phyloP scores from a whole-genome alignment of 2,329 filamentous ascomycete species.

The Cylindrodendrum hubeiense region DNA sequence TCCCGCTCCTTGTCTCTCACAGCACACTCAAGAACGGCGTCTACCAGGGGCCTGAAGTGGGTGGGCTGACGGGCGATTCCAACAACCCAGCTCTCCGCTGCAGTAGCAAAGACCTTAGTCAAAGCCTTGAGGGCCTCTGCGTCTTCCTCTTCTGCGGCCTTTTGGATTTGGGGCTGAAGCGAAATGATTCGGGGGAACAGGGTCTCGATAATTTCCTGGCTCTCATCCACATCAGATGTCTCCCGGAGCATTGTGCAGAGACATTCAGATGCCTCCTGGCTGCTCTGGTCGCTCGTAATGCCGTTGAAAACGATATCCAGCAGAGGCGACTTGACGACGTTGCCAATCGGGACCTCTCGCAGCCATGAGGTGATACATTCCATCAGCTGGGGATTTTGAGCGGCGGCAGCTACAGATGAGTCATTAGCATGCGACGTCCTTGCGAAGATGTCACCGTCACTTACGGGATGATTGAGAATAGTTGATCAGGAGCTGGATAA shows the following conservation, averaged over 20 bases:
- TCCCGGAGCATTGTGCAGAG: slow-evolving; percentile 92
- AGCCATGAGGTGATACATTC: slow-evolving; percentile 98
- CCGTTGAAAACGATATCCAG: slow-evolving; percentile 85
- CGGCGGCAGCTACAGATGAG: slow-evolving; percentile 71
- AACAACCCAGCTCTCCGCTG: slow-evolving; percentile 94
- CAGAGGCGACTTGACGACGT: slow-evolving; percentile 87
- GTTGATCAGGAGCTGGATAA: slow-evolving; percentile 87
- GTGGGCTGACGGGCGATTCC: slow-evolving; percentile 86
- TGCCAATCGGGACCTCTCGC: slow-evolving; percentile 86
- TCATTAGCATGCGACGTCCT: slow-evolving; percentile 32
- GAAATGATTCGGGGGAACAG: slow-evolving; percentile 86
- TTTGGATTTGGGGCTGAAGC: slow-evolving; percentile 80
- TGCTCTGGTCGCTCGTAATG: slow-evolving; percentile 79
- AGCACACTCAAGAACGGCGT: slow-evolving; percentile 92
- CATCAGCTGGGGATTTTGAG: slow-evolving; percentile 89
- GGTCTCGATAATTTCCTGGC: slow-evolving; percentile 81
- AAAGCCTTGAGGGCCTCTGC: slow-evolving; percentile 87
- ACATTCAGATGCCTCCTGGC: slow-evolving; percentile 91
- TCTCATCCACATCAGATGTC: slow-evolving; percentile 94
- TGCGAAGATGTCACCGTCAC: slow-evolving; percentile 43
- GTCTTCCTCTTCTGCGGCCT: slow-evolving; percentile 84
- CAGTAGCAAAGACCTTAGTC: slow-evolving; percentile 91
- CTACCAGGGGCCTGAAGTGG: slow-evolving; percentile 87
- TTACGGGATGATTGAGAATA: slow-evolving; percentile 93
- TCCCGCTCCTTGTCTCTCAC: slow-evolving; percentile 89